phyloP scores from a whole-genome alignment of 1,284 basidiomycete genomes.

The Trichosporon sp. region DNA sequence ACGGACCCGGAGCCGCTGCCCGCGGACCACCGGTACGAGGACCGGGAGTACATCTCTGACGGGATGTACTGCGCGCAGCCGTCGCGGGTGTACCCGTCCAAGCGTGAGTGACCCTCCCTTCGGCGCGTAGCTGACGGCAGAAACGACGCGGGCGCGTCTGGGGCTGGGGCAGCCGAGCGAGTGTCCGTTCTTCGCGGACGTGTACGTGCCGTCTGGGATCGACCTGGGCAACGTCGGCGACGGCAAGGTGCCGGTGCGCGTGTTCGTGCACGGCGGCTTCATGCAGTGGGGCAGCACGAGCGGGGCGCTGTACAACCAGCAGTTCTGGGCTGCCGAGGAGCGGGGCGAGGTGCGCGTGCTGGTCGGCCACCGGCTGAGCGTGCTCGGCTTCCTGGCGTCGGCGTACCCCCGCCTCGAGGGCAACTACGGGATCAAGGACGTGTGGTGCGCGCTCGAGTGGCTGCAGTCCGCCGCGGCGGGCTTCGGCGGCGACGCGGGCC shows the following conservation, averaged over 20 bases:
- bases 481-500: conserved; percentile 54
- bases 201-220: conserved; percentile 56
- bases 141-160: conserved; percentile 26
- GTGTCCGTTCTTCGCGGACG: conserved; percentile 70
- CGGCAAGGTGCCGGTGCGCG: conserved; percentile 60
- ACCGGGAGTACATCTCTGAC: conserved; percentile 61
- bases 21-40: conserved; percentile 56
- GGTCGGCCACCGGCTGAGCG: conserved; percentile 51
- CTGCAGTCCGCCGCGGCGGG: conserved; percentile 58
- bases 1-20: conserved; percentile 61
- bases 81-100: conserved; percentile 22
- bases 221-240: conserved; percentile 46
- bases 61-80: conserved; percentile 49
- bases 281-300: conserved; percentile 70
- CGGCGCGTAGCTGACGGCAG: neutral
- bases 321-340: conserved; percentile 62
- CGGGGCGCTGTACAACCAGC: conserved; percentile 55
- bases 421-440: conserved; percentile 74
- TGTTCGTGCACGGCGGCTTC: conserved; percentile 74
- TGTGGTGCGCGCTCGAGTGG: conserved; percentile 63
- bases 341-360: conserved; percentile 63
- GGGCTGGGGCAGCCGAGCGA: conserved; percentile 65
- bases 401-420: conserved; percentile 58
- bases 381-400: conserved; percentile 66
- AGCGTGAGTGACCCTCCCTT: conserved; percentile 51